A percentile compares a stretch with the other conserved stretches of the same genome.
These are phyloP conservation scores for Bipolaris cookei DNA, from an alignment of 2,329 filamentous ascomycete species.

Conservation along the genomic window DNA sequence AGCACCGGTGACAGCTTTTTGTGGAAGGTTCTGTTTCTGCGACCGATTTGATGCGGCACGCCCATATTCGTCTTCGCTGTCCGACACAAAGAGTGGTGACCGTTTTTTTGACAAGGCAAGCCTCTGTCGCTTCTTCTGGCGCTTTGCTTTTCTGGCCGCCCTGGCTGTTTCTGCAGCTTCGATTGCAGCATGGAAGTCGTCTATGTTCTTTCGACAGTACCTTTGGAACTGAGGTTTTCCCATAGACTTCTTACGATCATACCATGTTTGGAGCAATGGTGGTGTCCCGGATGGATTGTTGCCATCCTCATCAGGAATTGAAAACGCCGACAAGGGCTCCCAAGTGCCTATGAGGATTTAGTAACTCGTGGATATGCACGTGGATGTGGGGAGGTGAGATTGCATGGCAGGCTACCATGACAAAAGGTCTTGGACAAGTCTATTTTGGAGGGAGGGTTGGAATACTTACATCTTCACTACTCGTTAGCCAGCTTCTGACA, in stretches of 20 bases:
- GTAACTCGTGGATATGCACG: not conserved
- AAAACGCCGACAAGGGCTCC: conserved; percentile 24
- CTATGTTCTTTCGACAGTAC: conserved; percentile 18
- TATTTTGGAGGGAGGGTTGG: not conserved
- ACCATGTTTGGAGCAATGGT: conserved; percentile 22
- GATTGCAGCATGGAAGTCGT: conserved; percentile 15
- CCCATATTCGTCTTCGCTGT: conserved; percentile 26
- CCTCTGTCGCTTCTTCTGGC: conserved; percentile 26
- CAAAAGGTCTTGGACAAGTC: not conserved
- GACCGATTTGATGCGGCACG: conserved; percentile 11
- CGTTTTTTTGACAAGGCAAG: conserved; percentile 3
- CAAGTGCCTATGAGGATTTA: conserved; percentile 31
- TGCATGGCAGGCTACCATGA: not conserved
- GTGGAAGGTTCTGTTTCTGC: conserved; percentile 1
- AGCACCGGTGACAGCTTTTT: not conserved
- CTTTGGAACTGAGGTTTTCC: conserved; percentile 7
- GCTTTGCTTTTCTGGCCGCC: conserved; percentile 19
- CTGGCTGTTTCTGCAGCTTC: conserved; percentile 10
- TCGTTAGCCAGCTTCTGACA: conserved; percentile 1
- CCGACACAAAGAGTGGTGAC: conserved; percentile 5
- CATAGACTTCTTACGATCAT: conserved; percentile 15
- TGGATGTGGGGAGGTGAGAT: not conserved
- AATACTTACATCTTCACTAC: conserved; percentile 17
- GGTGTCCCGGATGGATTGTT: not conserved
- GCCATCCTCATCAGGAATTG: not conserved